Percentiles rank a stretch among this genome's conserved stretches.
Evolutionary conservation across 2,329 filamentous ascomycete species (phyloP).

Genomic region (Orbilia javanica): DNA sequence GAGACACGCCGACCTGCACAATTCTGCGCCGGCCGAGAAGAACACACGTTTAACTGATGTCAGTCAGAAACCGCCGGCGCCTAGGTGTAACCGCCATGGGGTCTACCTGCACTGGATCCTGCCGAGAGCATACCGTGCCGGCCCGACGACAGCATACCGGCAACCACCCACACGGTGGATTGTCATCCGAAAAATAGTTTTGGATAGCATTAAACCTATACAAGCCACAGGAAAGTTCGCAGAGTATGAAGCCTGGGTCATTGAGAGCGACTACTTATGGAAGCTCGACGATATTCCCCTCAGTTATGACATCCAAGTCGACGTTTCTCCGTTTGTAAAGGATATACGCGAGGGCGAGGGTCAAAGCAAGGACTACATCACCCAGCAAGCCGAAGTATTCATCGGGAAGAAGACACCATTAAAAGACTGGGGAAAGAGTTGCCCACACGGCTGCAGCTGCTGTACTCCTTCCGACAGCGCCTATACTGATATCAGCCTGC

Average conservation of each 20-base stretch:
- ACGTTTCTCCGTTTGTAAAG: constrained; percentile 65
- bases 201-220: constrained; percentile 15
- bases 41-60: constrained; percentile 65
- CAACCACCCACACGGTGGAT: constrained; percentile 65
- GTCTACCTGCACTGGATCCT: constrained; percentile 67
- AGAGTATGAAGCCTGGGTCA: constrained; percentile 63
- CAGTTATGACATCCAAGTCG: constrained; percentile 65
- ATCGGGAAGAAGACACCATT: constrained; percentile 63
- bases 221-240: not conserved
- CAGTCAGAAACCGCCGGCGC: constrained; percentile 57
- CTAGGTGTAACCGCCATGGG: constrained; percentile 63
- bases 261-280: constrained; percentile 65
- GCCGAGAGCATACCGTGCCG: constrained; percentile 64
- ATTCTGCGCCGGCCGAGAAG: constrained; percentile 61
- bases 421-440: not conserved
- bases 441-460: no score
- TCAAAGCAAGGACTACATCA: constrained; percentile 58
- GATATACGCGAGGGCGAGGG: not conserved
- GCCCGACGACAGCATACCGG: constrained; percentile 54
- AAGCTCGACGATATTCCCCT: constrained; percentile 63
- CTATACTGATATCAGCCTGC: constrained; percentile 43
- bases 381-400: constrained; percentile 66
- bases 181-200: constrained; percentile 63
- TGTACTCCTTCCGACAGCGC: no score
- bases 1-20: constrained; percentile 65